These are phyloP conservation scores for Syncephalis fuscata DNA, from an alignment of 371 early-diverging fungal genomes.

Conservation along the genomic window DNA sequence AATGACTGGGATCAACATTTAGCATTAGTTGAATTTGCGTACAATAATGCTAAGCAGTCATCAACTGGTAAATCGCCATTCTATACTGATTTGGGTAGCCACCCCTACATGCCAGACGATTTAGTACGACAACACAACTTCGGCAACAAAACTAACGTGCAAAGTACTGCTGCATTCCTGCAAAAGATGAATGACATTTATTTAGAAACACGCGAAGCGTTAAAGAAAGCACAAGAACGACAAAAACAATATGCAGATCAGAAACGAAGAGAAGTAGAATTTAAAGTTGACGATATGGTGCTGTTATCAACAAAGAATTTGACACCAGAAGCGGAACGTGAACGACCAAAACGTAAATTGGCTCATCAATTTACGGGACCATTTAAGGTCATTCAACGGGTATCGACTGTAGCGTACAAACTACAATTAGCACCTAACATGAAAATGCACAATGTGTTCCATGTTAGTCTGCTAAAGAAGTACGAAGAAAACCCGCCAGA, in stretches of 20 bases:
- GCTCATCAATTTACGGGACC: neutral
- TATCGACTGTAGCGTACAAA: conserved; percentile 1
- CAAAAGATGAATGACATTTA: neutral
- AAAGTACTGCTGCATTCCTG: neutral
- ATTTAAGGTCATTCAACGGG: neutral
- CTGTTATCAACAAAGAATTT: neutral
- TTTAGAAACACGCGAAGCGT: neutral
- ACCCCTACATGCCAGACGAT: neutral
- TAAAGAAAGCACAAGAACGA: neutral
- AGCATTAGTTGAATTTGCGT: conserved; percentile 26
- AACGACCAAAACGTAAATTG: neutral
- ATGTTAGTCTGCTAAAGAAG: neutral
- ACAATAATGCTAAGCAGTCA: conserved; percentile 19
- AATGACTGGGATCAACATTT: conserved; percentile 23
- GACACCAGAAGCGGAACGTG: too few relatives aligned
- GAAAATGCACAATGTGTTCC: conserved; percentile 3
- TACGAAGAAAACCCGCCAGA: neutral
- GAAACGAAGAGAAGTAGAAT: neutral
- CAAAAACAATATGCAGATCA: neutral
- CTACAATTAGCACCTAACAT: conserved; percentile 1
- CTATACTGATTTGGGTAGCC: conserved; percentile 8
- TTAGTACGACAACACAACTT: neutral
- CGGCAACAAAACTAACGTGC: neutral
- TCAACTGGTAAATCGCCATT: conserved; percentile 15
- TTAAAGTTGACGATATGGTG: conserved; percentile 1